These are phyloP conservation scores for Isabelozyma heimii DNA, from an alignment of 805 yeast species.

Conservation along the genomic window DNA sequence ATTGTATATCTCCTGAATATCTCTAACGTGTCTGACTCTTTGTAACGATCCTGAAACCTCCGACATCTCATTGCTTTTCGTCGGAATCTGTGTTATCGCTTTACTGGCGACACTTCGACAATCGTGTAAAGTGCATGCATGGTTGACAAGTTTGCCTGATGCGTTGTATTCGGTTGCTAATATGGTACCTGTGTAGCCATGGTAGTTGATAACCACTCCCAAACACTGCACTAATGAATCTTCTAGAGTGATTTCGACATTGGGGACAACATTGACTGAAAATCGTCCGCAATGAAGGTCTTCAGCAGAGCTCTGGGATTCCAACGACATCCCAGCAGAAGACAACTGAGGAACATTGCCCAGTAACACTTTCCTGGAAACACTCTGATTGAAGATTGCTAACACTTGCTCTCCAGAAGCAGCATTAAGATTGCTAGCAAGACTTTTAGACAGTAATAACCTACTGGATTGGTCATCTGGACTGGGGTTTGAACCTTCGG, in stretches of 20 bases:
- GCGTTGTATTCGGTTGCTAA: conserved; percentile 1
- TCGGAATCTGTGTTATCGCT: neutral
- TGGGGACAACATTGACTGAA: neutral
- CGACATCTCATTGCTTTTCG: neutral
- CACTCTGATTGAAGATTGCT: no score
- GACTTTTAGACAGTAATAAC: neutral
- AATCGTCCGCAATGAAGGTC: neutral
- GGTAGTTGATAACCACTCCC: conserved; percentile 16
- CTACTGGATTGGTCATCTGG: no score
- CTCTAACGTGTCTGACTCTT: conserved; percentile 14
- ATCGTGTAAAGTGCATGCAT: conserved; percentile 4
- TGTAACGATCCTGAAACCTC: conserved; percentile 4
- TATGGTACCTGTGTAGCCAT: conserved; percentile 15
- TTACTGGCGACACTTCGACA: neutral
- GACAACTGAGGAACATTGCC: no score
- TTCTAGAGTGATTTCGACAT: conserved; percentile 1
- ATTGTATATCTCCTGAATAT: conserved; percentile 9
- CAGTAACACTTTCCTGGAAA: no score
- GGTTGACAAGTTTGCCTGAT: conserved; percentile 1
- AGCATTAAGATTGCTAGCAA: neutral
- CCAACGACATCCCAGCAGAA: no score
- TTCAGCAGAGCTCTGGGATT: no score
- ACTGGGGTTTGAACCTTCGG: no score
- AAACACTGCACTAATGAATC: conserved; percentile 17
- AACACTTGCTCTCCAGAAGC: neutral